Evolutionary conservation across 768 basidiomycete genomes (phyloP), one percentile per base, ranked within the genome.

Genomic region (Lactarius deliciosus): DNA sequence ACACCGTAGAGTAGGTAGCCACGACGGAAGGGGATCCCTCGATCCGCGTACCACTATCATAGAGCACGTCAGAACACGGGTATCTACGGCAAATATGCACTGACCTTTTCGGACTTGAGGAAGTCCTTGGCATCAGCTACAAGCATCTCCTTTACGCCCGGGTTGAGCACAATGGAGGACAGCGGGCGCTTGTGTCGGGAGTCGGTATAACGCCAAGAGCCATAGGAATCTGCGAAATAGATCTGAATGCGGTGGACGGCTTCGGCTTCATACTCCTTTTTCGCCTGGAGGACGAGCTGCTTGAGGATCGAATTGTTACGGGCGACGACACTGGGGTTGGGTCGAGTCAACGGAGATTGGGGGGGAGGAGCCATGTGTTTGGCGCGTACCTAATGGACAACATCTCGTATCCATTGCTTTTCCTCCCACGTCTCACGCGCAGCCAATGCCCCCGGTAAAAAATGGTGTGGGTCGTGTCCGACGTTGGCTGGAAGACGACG

Each of bases 141-240:
- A 13, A 94, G 81, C 89, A 93, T 92, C 78, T 94, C 93, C 77
- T 93, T 94, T 53, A 94, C 91, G 60, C 93, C 93, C 0, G 87
- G 89, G 72, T 93, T 91, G 65, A 94, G 82, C 7, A 95, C 92
- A 72, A 94, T 94, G 72, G 88, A 91, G 15, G 84, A 85, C 81
- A 95, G 84, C n/a, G 93, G 92, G 22, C 93, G 85, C 77, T 94
- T 94, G 77, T 93, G 90, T 59, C 92, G 80, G 22, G 89, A 90
- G 76, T 93, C 92, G 0, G 91, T 91, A 87, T 89, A 92, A 43
- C 92, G 82, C 93, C 93, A 95, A 58, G 85, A 86, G 38, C 91
- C 92, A 75, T 92, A 90, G 5, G 88, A 88, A 76, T 94, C 93
- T 18, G 92, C 91, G 74, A 93, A 92, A 74, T 92, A 94, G 40